Conservation (phyloP, 345 rosid genomes). For the Clausena lansium region DNA sequence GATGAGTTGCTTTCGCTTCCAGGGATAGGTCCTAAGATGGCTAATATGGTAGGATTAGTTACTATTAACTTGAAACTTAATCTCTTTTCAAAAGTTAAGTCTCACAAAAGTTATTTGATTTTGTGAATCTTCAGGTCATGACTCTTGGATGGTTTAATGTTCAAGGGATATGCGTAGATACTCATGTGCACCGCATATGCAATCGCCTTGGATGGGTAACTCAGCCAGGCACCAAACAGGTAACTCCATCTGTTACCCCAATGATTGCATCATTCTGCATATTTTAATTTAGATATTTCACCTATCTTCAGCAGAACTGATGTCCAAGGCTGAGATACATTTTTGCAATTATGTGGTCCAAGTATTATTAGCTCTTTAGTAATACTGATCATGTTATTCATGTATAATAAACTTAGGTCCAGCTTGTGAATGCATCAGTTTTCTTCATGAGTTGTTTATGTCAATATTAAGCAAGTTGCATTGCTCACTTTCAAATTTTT, state of each 20-base stretch:
- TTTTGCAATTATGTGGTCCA: background rate
- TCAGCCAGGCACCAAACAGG: conserved; percentile 62
- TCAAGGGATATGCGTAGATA: conserved; percentile 93
- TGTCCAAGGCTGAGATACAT: background rate
- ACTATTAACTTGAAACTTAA: background rate
- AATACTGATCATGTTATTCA: background rate
- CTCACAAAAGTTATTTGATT: conserved; percentile 4
- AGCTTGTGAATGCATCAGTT: background rate
- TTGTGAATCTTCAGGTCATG: conserved; percentile 64
- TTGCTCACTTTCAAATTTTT: background rate
- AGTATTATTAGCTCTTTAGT: background rate
- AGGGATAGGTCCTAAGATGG: conserved; percentile 93
- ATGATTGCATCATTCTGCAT: background rate
- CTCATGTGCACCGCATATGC: conserved; percentile 92
- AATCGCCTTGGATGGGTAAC: conserved; percentile 97
- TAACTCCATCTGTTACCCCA: conserved; percentile 13
- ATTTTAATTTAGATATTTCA: background rate
- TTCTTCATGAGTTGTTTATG: background rate
- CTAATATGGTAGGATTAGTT: conserved; percentile 40
- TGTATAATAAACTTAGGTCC: background rate
- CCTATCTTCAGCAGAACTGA: background rate
- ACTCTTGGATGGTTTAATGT: conserved; percentile 82
- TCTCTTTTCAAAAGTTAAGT: background rate
- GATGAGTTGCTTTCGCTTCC: conserved; percentile 85
- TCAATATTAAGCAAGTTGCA: conserved; percentile 1